Evolutionary conservation across 2,329 filamentous ascomycete species (phyloP).

Genomic region (Penicillium occitanis): DNA sequence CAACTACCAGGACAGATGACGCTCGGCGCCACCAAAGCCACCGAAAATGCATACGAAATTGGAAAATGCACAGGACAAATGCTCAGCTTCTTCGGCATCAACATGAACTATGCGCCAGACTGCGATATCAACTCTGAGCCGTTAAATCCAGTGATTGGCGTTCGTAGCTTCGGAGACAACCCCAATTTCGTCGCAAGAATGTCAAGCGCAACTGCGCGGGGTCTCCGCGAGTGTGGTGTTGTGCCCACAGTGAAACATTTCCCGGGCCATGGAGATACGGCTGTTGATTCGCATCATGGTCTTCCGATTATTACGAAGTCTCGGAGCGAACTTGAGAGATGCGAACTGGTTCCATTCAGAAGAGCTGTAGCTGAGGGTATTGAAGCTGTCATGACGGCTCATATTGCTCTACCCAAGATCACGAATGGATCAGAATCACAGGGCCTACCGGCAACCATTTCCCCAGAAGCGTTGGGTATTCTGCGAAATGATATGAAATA

Average conservation of each 20-base stretch:
- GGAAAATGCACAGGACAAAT: slow-evolving; percentile 42
- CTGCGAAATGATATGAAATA: slow-evolving; percentile 46
- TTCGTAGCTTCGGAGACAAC: slow-evolving; percentile 46
- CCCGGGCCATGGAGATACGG: slow-evolving; percentile 47
- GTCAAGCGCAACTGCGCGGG: slow-evolving; percentile 39
- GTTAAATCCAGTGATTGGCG: slow-evolving; percentile 46
- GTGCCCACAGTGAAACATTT: slow-evolving; percentile 49
- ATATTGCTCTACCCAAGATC: slow-evolving; percentile 43
- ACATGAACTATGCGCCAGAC: slow-evolving; percentile 49
- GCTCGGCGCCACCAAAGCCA: slow-evolving; percentile 43
- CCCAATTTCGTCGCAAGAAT: slow-evolving; percentile 45
- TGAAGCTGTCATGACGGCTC: slow-evolving; percentile 49
- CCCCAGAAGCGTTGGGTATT: slow-evolving; percentile 38
- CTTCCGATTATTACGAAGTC: slow-evolving; percentile 43
- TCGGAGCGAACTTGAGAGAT: slow-evolving; percentile 39
- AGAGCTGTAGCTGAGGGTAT: slow-evolving; percentile 44
- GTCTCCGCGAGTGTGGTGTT: slow-evolving; percentile 41
- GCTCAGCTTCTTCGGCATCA: slow-evolving; percentile 43
- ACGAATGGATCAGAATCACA: slow-evolving; percentile 24
- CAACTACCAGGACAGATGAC: slow-evolving; percentile 48
- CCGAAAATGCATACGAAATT: slow-evolving; percentile 37
- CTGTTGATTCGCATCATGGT: slow-evolving; percentile 47
- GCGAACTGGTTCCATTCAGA: slow-evolving; percentile 47
- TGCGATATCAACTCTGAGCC: slow-evolving; percentile 49
- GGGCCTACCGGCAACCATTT: slow-evolving; percentile 44